These are phyloP conservation scores for Hibiscus trionum DNA, from an alignment of 345 rosid genomes.

Conservation along the genomic window DNA sequence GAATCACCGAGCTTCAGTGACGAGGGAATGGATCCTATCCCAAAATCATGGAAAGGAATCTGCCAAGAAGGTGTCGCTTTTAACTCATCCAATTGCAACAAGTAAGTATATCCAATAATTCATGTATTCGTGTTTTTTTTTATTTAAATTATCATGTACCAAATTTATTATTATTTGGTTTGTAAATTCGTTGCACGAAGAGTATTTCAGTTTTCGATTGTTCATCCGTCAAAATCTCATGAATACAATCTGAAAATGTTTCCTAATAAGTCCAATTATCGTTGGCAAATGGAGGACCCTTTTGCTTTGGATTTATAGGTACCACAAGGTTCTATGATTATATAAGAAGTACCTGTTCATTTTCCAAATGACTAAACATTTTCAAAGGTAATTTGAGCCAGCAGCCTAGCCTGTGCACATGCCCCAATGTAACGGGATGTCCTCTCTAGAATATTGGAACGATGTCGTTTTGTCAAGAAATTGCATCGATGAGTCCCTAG, in stretches of 20 bases:
- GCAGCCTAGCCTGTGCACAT: neutral
- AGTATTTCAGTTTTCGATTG: neutral
- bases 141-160: neutral
- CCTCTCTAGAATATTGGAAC: neutral
- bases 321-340: neutral
- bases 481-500: neutral
- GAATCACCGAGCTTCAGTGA: constrained; percentile 77
- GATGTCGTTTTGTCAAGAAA: neutral
- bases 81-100: constrained; percentile 68
- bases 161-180: neutral
- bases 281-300: neutral
- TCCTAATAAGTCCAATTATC: neutral
- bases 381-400: neutral
- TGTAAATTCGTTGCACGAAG: neutral
- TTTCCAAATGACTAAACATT: no score
- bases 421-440: neutral
- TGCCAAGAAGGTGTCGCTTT: constrained; percentile 66
- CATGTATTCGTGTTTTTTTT: neutral
- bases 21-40: constrained; percentile 68
- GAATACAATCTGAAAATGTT: neutral
- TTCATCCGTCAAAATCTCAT: neutral
- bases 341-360: neutral
- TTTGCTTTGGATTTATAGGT: neutral
- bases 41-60: constrained; percentile 83
- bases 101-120: constrained; percentile 28